Base-by-base conservation (phyloP, 768 basidiomycete species). In the Calocybe indica region DNA sequence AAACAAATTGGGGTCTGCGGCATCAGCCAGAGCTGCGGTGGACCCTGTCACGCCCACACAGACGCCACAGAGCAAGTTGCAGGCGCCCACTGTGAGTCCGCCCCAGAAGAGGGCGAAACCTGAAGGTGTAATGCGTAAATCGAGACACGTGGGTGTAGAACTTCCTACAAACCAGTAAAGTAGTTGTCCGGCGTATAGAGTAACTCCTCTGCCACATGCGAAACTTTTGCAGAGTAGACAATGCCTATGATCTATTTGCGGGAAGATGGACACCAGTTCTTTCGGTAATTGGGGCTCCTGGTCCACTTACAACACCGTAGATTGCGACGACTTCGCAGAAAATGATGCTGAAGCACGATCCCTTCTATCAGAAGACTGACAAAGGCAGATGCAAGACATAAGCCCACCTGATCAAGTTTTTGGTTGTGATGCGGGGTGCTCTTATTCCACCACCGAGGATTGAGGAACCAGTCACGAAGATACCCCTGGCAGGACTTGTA, bases 311-410 rank as follows among this genome's bases (percentile, higher is more conserved):
- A 45, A 92, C 90, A 48, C 89, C 96, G 70, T 98, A 98, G 61
- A 99, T 98, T 49, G 95, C 96, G 29, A 99, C 94, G 60, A 97
- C 96, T 72, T 98, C 95, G 66, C 95, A 97, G 76, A 98, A 97
- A 60, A 99, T 97, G 72, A 98, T 92, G 56, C 95, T 97, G 59
- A 7, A 29, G 11, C 5, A 42, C 15, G 13, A 6, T 6, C 7
- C 12, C 10, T 37, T 15, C 6, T 31, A 44, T 6, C 37, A 7
- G 33, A 11, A 33, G 13, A 33, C 15, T n/a, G 6, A 14, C 3
- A n/a, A 51, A n/a, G 11, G 41, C 5, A 22, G 28, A 15, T 13
- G n/a, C 5, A 12, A 8, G 3, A 7, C 31, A 14, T 3, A 7
- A 39, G 60, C 77, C 45, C 43, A 92, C 93, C 91, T 93, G 58